These are phyloP conservation scores for Torulaspora delbrueckii DNA, from an alignment of 805 yeast genomes.

Conservation along the genomic window DNA sequence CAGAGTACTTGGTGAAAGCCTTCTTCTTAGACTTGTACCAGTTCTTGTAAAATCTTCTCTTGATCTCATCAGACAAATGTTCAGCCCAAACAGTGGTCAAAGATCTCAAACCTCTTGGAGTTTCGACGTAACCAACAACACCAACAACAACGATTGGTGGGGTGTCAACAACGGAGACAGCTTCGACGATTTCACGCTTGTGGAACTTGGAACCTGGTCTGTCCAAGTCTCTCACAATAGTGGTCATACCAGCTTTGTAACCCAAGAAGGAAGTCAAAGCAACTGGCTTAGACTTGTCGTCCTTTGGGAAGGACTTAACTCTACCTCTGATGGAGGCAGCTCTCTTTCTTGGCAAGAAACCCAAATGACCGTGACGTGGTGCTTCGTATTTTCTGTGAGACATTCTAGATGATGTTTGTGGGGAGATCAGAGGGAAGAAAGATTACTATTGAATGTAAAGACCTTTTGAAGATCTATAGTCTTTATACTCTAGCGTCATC, in stretches of 20 bases:
- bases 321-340: slow-evolving; percentile 97
- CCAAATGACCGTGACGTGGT: slow-evolving; percentile 99
- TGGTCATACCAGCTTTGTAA: slow-evolving; percentile 99
- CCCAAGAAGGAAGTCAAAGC: slow-evolving; percentile 99
- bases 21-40: slow-evolving; percentile 99
- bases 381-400: slow-evolving; percentile 99
- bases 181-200: slow-evolving; percentile 99
- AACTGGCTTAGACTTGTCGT: slow-evolving; percentile 95
- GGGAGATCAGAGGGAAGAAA: background rate
- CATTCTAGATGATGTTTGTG: slow-evolving; percentile 44
- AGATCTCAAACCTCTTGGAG: slow-evolving; percentile 99
- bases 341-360: slow-evolving; percentile 99
- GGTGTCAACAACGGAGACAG: slow-evolving; percentile 98
- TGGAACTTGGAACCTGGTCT: slow-evolving; percentile 99
- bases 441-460: background rate
- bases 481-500: slow-evolving; percentile 5
- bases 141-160: slow-evolving; percentile 99
- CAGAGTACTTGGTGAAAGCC: slow-evolving; percentile 99
- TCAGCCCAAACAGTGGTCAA: slow-evolving; percentile 99
- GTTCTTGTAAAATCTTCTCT: slow-evolving; percentile 99
- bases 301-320: slow-evolving; percentile 99
- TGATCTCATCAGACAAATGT: slow-evolving; percentile 98
- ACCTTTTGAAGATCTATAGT: background rate
- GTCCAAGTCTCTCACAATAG: slow-evolving; percentile 99
- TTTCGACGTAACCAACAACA: slow-evolving; percentile 99